These are phyloP conservation scores for Ogataea dorogensis DNA, from an alignment of 805 yeast species.

Conservation along the genomic window DNA sequence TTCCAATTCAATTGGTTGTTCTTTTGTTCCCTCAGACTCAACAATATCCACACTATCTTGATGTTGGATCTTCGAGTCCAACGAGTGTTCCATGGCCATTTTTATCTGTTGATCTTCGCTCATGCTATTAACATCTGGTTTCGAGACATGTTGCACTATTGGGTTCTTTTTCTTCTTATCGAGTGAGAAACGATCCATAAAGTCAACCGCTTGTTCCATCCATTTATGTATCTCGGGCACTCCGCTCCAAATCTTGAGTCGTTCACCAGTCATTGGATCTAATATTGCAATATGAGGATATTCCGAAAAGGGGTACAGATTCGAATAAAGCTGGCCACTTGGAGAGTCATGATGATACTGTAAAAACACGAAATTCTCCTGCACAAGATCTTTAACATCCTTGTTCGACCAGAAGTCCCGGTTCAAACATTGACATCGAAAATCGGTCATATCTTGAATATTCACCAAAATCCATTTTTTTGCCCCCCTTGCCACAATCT, in stretches of 20 bases:
- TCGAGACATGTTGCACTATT: conserved; percentile 54
- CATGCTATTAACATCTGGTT: conserved; percentile 60
- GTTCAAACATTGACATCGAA: conserved; percentile 84
- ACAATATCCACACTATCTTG: conserved; percentile 28
- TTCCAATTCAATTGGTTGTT: conserved; percentile 7
- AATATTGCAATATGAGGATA: conserved; percentile 89
- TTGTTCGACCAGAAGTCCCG: conserved; percentile 88
- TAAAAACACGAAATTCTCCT: conserved; percentile 71
- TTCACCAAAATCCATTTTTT: conserved; percentile 85
- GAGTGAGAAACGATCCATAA: conserved; percentile 62
- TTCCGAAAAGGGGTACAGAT: conserved; percentile 66
- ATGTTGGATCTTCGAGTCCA: conserved; percentile 31
- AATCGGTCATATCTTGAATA: conserved; percentile 82
- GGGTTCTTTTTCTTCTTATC: conserved; percentile 67
- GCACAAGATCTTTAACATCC: conserved; percentile 61
- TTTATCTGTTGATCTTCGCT: conserved; percentile 85
- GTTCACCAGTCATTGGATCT: conserved; percentile 95
- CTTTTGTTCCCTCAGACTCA: conserved; percentile 18
- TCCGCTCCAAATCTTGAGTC: conserved; percentile 73
- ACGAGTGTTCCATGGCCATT: conserved; percentile 67
- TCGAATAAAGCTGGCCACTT: conserved; percentile 67
- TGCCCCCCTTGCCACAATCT: conserved; percentile 55
- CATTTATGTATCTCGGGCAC: conserved; percentile 62
- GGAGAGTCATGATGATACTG: conserved; percentile 82
- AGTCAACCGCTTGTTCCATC: conserved; percentile 66